These are phyloP conservation scores for Alternaria metachromatica DNA, from an alignment of 2,329 filamentous ascomycete genomes.

Conservation along the genomic window DNA sequence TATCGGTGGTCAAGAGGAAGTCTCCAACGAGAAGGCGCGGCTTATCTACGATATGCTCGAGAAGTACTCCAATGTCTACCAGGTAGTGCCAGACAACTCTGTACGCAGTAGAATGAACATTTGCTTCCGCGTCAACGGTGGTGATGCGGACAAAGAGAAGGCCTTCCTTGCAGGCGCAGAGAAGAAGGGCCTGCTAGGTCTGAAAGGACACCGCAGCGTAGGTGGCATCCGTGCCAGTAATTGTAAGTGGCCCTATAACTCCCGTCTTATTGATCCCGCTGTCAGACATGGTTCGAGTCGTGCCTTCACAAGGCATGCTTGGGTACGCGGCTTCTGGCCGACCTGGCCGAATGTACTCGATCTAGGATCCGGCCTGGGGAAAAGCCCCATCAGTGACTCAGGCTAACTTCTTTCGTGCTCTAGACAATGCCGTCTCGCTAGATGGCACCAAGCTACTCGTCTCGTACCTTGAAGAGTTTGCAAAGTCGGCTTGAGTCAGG, in stretches of 20 bases:
- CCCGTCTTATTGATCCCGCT: slow-evolving; percentile 7
- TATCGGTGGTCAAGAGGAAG: slow-evolving; percentile 76
- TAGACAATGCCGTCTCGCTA: slow-evolving; percentile 77
- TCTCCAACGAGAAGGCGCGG: slow-evolving; percentile 76
- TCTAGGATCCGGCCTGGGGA: slow-evolving; percentile 6
- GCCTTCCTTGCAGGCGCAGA: slow-evolving; percentile 77
- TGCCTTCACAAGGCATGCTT: slow-evolving; percentile 15
- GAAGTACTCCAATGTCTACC: slow-evolving; percentile 73
- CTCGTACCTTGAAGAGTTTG: slow-evolving; percentile 68
- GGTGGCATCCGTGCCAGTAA: slow-evolving; percentile 86
- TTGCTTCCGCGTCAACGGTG: slow-evolving; percentile 79
- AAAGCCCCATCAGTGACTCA: slow-evolving; percentile 6
- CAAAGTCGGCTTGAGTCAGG: slow-evolving; percentile 41
- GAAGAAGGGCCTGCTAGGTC: slow-evolving; percentile 71
- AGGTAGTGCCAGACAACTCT: slow-evolving; percentile 75
- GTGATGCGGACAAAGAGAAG: slow-evolving; percentile 75
- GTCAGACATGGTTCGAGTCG: slow-evolving; percentile 7
- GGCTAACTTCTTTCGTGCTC: slow-evolving; percentile 24
- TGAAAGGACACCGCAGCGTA: slow-evolving; percentile 89
- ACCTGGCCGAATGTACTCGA: slow-evolving; percentile 1
- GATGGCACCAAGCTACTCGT: slow-evolving; percentile 72
- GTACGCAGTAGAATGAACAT: slow-evolving; percentile 92
- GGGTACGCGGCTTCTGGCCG: slow-evolving; percentile 11
- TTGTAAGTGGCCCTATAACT: slow-evolving; percentile 55
- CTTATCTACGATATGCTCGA: slow-evolving; percentile 82